phyloP scores from a whole-genome alignment of 441 rosid species.

The Corymbia citriodora region DNA sequence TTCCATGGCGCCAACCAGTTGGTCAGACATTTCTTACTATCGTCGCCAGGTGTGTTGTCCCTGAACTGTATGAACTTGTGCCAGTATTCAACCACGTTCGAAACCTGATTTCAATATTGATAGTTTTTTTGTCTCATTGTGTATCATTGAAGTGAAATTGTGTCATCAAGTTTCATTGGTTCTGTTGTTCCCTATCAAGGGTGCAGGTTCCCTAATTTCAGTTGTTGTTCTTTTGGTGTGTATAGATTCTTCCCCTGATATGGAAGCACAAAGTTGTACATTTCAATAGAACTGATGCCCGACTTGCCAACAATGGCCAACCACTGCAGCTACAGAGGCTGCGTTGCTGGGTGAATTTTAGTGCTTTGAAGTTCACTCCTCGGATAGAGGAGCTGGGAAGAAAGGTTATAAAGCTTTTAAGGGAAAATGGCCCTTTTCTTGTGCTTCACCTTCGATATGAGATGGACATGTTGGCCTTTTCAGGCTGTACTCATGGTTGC shows the following conservation, averaged over 20 bases:
- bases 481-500: constrained; percentile 93
- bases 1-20: constrained; percentile 90
- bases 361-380: constrained; percentile 74
- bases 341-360: constrained; percentile 81
- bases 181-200: neutral
- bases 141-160: neutral
- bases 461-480: constrained; percentile 97
- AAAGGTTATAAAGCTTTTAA: constrained; percentile 65
- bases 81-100: neutral
- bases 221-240: neutral
- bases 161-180: neutral
- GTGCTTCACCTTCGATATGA: constrained; percentile 91
- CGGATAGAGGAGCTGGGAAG: constrained; percentile 89
- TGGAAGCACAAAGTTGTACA: constrained; percentile 78
- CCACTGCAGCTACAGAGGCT: constrained; percentile 76
- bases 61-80: neutral
- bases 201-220: neutral
- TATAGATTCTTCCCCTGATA: constrained; percentile 87
- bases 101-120: neutral
- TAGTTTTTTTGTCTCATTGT: neutral
- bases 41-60: constrained; percentile 47
- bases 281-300: constrained; percentile 77
- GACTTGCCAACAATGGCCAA: constrained; percentile 75
- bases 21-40: constrained; percentile 95
- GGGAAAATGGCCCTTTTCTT: constrained; percentile 71